Conservation (phyloP, 1,284 basidiomycete species). For the Pyrrhoderma lamaoense region DNA sequence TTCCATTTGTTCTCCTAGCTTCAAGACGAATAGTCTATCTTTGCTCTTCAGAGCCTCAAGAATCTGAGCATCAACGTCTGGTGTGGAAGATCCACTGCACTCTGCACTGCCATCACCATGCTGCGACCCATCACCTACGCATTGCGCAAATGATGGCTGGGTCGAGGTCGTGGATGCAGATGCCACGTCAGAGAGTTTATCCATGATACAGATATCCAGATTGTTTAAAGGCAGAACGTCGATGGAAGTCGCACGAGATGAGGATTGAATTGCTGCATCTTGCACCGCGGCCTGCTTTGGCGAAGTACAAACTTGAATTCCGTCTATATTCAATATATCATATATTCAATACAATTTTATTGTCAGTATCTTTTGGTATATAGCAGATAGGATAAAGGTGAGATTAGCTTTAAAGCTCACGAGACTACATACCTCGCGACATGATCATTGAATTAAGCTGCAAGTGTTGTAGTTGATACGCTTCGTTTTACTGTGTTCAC, state of each 20-base stretch:
- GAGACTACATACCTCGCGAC: conserved; percentile 15
- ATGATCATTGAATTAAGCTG: conserved; percentile 2
- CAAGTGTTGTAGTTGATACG: neutral
- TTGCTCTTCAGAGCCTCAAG: conserved; percentile 79
- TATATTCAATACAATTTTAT: neutral
- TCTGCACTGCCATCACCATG: conserved; percentile 7
- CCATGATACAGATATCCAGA: conserved; percentile 3
- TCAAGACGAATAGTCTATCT: conserved; percentile 76
- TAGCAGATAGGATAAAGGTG: no score
- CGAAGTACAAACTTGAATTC: conserved; percentile 1
- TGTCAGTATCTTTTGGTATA: neutral
- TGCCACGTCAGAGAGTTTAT: conserved; percentile 1
- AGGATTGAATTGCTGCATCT: conserved; percentile 6
- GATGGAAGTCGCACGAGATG: conserved; percentile 12
- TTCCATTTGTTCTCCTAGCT: conserved; percentile 77
- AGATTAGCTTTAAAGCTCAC: neutral
- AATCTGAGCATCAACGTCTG: conserved; percentile 66
- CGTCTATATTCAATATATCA: conserved; percentile 4
- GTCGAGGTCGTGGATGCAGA: conserved; percentile 5
- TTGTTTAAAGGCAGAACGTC: neutral
- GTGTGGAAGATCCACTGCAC: conserved; percentile 14
- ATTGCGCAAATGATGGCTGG: conserved; percentile 2
- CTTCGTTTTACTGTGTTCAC: no score
- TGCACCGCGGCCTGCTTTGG: conserved; percentile 1
- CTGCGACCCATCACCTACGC: conserved; percentile 1